phyloP scores from a whole-genome alignment of 495 filamentous ascomycete genomes.

The Aspergillus kassunensis region DNA sequence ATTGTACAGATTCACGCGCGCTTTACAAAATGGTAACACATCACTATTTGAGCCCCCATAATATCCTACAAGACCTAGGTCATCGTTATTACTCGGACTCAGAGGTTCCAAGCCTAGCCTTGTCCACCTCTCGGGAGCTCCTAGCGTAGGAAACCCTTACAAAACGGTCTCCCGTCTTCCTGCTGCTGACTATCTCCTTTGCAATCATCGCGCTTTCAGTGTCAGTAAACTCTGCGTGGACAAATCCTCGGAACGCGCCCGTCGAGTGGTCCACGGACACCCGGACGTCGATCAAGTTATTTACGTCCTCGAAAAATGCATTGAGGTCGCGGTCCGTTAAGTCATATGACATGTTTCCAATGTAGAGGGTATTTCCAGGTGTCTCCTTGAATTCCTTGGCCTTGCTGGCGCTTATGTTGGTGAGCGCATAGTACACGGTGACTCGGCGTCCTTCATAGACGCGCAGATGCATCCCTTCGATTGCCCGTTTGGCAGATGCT shows the following conservation, averaged over 20 bases:
- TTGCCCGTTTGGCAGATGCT: conserved; percentile 57
- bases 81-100: too few relatives aligned
- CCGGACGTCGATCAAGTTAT: conserved; percentile 73
- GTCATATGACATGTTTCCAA: conserved; percentile 89
- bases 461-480: conserved; percentile 60
- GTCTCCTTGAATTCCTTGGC: conserved; percentile 41
- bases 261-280: conserved; percentile 87
- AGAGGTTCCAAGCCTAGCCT: too few relatives aligned
- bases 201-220: conserved; percentile 57
- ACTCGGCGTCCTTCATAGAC: conserved; percentile 78
- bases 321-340: conserved; percentile 86
- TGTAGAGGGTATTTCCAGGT: conserved; percentile 60
- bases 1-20: neutral
- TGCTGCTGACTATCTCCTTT: conserved; percentile 52
- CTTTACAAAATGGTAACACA: too few relatives aligned
- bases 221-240: conserved; percentile 80
- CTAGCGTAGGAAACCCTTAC: neutral
- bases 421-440: conserved; percentile 51
- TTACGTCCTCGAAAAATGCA: conserved; percentile 67
- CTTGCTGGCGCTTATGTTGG: too few relatives aligned
- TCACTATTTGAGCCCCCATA: too few relatives aligned
- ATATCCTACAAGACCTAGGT: too few relatives aligned
- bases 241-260: conserved; percentile 83
- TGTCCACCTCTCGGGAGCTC: too few relatives aligned
- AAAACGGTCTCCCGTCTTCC: too few relatives aligned